Percentiles rank a stretch among this genome's conserved stretches.
Evolutionary conservation across 306 rosid genomes (phyloP).

Genomic region (Morella rubra): DNA sequence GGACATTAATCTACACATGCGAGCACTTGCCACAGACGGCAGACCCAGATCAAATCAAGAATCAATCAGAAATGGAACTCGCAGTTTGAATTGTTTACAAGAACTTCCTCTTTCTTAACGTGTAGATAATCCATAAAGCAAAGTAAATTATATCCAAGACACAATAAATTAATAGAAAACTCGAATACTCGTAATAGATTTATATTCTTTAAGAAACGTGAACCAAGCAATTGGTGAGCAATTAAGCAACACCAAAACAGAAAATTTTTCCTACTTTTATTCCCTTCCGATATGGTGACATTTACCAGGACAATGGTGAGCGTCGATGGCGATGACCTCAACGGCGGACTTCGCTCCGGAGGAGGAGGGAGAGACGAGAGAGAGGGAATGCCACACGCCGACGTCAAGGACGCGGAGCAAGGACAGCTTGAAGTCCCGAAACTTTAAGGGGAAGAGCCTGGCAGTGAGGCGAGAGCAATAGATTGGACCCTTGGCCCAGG

Average conservation of each 20-base stretch:
- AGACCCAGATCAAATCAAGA: not conserved
- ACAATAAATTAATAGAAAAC: too few species aligned
- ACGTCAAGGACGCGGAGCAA: conserved; percentile 49
- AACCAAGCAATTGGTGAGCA: conserved; percentile 30
- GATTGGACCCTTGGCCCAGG: conserved; percentile 60
- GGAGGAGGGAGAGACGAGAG: conserved; percentile 46
- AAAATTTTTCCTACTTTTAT: not conserved
- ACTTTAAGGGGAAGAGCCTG: conserved; percentile 59
- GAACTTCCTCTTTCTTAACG: not conserved
- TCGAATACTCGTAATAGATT: not conserved
- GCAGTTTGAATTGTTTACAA: not conserved
- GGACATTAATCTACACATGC: not conserved
- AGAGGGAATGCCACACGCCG: conserved; percentile 46
- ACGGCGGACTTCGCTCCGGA: conserved; percentile 24
- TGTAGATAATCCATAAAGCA: not conserved
- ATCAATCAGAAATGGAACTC: not conserved
- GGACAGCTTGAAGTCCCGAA: conserved; percentile 56
- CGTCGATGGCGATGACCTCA: conserved; percentile 54
- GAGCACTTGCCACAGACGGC: not conserved
- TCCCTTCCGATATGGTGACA: not conserved
- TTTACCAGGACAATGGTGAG: conserved; percentile 72
- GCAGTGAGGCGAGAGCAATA: conserved; percentile 70
- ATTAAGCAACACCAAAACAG: not conserved
- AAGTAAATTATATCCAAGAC: conserved; percentile 2
- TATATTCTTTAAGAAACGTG: not conserved